Base-by-base conservation (phyloP, 768 basidiomycete species). In the Russula ochroleuca region DNA sequence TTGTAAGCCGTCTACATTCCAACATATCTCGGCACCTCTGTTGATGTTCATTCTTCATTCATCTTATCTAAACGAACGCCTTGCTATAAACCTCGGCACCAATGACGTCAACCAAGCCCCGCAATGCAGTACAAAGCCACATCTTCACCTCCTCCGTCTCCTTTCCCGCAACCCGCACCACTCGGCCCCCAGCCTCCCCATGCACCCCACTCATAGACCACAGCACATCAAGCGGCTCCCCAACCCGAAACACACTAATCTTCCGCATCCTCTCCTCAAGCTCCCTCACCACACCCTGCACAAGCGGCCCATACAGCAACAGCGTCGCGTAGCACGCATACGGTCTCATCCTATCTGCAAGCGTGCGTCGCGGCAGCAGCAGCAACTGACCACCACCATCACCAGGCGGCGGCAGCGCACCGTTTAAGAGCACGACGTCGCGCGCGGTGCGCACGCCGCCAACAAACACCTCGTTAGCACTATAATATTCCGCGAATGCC, bases 281-380 rank as follows among this genome's bases (percentile, higher is more conserved):
- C 53, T 78, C 72, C 1, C 71, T 60, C 37, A 88, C 76, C 6
- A 87, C 75, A 1, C 69, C 69, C 50, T 76, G 74, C 21, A 86
- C 77, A 60, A 79, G 73, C 0, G 89, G 87, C 4, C 95, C 96
- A 65, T 81, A 83, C 64, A 98, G 80, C 65, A 97, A 78, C 21
- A 96, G 74, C 67, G 86, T 94, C 21, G 92, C 94, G 73, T 96
- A 98, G 74, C 93, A 95, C 9, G 88, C 82, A 72, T 96, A 98
- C 3, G 94, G 93, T 10, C 78, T 78, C 59, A 97, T 79, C 63
- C 81, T 81, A 50, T 86, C 82, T 10, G 72, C 76, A 48, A 92
- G 80, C 6, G 80, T 73, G 38, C 85, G 82, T 56, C 71, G 71
- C 23, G 75, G 75, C 21, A 78, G 70, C 10, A 17, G 4, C 72